These are phyloP conservation scores for Rubia yunnanensis DNA, from an alignment of 257 asterid genomes.

Conservation along the genomic window DNA sequence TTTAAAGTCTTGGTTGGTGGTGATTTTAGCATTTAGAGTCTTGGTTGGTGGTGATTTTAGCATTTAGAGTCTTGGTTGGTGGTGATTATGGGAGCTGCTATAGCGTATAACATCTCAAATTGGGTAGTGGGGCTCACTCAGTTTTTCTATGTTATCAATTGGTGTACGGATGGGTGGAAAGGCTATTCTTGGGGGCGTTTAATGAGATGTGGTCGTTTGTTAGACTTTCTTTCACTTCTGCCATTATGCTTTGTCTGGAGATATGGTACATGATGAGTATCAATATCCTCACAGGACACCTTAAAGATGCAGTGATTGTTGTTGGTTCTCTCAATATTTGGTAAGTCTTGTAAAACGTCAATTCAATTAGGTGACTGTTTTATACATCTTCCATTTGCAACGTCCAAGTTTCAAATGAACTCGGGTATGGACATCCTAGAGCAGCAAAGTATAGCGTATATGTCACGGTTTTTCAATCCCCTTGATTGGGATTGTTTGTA, in stretches of 20 bases:
- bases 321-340: slow-evolving; percentile 82
- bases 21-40: too few species aligned
- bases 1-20: too few species aligned
- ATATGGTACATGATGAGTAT: slow-evolving; percentile 85
- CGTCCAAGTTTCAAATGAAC: slow-evolving; percentile 71
- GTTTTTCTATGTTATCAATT: slow-evolving; percentile 53
- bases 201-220: slow-evolving; percentile 71
- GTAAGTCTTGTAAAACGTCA: slow-evolving; percentile 23
- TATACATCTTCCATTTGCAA: slow-evolving; percentile 24
- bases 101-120: slow-evolving; percentile 42
- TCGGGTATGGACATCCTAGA: slow-evolving; percentile 61
- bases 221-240: slow-evolving; percentile 76
- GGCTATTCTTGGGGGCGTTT: slow-evolving; percentile 60
- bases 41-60: slow-evolving; percentile 53
- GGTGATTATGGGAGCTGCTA: slow-evolving; percentile 64
- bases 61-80: slow-evolving; percentile 69
- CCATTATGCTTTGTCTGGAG: slow-evolving; percentile 82
- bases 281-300: slow-evolving; percentile 64
- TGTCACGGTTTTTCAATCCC: slow-evolving; percentile 41
- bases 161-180: slow-evolving; percentile 88
- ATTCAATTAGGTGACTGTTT: neutral
- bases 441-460: slow-evolving; percentile 57
- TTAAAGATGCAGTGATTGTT: slow-evolving; percentile 52
- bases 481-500: slow-evolving; percentile 54
- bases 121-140: slow-evolving; percentile 51